Conservation (phyloP, 2,329 filamentous ascomycete species). For the Exophiala viscosa region DNA sequence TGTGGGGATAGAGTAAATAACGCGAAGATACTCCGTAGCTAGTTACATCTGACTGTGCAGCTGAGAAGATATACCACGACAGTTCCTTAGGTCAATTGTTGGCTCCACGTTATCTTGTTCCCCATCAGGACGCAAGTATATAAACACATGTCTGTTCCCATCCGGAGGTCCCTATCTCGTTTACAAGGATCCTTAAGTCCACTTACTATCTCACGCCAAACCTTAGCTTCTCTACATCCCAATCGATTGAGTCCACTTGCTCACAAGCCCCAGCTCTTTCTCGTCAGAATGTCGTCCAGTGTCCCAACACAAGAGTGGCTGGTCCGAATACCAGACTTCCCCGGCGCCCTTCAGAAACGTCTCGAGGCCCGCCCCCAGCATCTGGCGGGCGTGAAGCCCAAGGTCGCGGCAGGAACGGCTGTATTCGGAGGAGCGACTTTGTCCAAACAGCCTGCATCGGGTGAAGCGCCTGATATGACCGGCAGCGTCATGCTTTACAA, state of each 20-base stretch:
- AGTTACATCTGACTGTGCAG: too few relatives aligned
- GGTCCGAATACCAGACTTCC: constrained; percentile 65
- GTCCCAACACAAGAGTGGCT: constrained; percentile 57
- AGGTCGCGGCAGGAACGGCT: constrained; percentile 20
- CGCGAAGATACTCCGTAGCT: too few relatives aligned
- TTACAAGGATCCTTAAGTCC: background rate
- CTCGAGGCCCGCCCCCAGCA: constrained; percentile 25
- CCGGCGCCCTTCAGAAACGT: constrained; percentile 54
- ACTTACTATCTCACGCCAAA: background rate
- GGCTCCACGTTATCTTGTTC: too few relatives aligned
- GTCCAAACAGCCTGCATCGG: constrained; percentile 61
- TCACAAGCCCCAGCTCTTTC: background rate
- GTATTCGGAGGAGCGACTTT: constrained; percentile 59
- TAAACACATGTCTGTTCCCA: too few relatives aligned
- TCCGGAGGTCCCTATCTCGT: background rate
- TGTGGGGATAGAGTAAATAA: too few relatives aligned
- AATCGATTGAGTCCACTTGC: background rate
- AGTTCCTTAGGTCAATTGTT: too few relatives aligned
- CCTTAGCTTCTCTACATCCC: background rate
- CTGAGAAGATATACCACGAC: too few relatives aligned
- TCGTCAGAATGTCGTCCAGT: constrained; percentile 17
- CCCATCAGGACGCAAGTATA: too few relatives aligned
- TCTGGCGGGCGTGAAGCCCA: constrained; percentile 21
- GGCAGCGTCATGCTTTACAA: constrained; percentile 68
- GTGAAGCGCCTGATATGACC: constrained; percentile 62